Conservation (phyloP, 2,329 filamentous ascomycete species). For the Uncinocarpus reesii region DNA sequence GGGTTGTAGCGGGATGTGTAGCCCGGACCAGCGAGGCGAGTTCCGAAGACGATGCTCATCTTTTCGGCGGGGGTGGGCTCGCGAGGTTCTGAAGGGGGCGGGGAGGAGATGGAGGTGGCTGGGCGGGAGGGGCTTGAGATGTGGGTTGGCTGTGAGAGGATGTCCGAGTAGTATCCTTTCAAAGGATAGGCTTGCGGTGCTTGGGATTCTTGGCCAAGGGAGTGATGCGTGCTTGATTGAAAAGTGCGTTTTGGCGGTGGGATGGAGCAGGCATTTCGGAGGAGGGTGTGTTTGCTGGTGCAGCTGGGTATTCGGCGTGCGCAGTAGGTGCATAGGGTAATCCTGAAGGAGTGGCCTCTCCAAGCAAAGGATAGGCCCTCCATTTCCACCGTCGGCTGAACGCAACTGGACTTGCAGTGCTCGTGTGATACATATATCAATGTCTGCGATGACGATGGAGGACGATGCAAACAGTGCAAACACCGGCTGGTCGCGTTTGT, state of each 20-base stretch:
- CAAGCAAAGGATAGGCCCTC: conserved; percentile 8
- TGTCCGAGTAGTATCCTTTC: conserved; percentile 37
- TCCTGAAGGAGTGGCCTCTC: background rate
- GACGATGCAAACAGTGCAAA: conserved; percentile 31
- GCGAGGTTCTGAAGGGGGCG: background rate
- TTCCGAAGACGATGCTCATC: conserved; percentile 69
- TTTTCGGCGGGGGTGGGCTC: conserved; percentile 33
- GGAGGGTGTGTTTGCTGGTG: background rate
- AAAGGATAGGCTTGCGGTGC: conserved; percentile 31
- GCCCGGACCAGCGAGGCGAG: conserved; percentile 61
- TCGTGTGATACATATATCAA: too few species aligned
- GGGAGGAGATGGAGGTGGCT: conserved; percentile 15
- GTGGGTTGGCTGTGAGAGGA: conserved; percentile 27
- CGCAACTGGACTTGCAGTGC: too few species aligned
- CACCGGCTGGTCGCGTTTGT: conserved; percentile 16
- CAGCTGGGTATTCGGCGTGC: background rate
- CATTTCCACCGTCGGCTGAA: conserved; percentile 5
- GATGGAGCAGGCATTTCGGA: background rate
- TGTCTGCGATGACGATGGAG: background rate
- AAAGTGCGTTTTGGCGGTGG: conserved; percentile 1
- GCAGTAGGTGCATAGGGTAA: conserved; percentile 8
- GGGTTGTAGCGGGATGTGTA: conserved; percentile 51
- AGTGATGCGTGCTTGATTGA: conserved; percentile 1
- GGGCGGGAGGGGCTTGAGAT: conserved; percentile 4
- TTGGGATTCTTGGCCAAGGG: background rate